Evolutionary conservation across 2,329 filamentous ascomycete genomes (phyloP), one percentile per base, ranked within the genome.

Genomic region (Ceratocystis colombiana): DNA sequence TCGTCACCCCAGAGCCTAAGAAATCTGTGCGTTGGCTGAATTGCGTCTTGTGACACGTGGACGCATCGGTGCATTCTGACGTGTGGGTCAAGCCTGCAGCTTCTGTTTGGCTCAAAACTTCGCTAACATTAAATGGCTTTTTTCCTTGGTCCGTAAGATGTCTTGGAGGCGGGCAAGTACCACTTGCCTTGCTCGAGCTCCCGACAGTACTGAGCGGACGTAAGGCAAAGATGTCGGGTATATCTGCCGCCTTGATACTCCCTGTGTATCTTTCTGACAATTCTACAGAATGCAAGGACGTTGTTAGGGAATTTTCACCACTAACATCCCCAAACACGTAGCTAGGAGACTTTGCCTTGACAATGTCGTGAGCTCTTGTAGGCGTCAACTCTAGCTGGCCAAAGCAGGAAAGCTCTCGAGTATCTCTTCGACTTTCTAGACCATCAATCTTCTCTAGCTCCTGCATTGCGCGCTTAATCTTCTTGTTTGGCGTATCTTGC

Each of bases 311-410:
- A 3, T 8, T 30, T 22, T 30, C n/a, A 3, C 3, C 7, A 20
- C 30, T n/a, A n/a, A 7, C 7, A 33, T 59, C 7, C 7, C 17
- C 17, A 37, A 30, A 37, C 7, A 5, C 28, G 2, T 10, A 17
- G 8, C 28, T 37, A 7, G 28, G 30, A 37, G 55, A 59, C 12
- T 37, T 4, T 37, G 55, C 10, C 2, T 17, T n/a, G n/a, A n/a
- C 25, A 15, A 12, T 5, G 5, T n/a, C 55, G 33, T 59, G 25
- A 59, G n/a, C 25, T 5, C 28, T 15, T 15, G 37, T 33, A 45
- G 25, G 33, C n/a, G 46, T 61, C 28, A 67, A 44, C 41, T 67
- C 66, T n/a, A 67, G 57, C 57, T 67, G 41, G 5, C 66, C 66
- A 48, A 67, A 67, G 25, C 57, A 67, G 17, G 62, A 65, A 22